Evolutionary conservation across 805 yeast genomes (phyloP), one percentile per base, ranked within the genome.

Genomic region (Metschnikowia hibisci): DNA sequence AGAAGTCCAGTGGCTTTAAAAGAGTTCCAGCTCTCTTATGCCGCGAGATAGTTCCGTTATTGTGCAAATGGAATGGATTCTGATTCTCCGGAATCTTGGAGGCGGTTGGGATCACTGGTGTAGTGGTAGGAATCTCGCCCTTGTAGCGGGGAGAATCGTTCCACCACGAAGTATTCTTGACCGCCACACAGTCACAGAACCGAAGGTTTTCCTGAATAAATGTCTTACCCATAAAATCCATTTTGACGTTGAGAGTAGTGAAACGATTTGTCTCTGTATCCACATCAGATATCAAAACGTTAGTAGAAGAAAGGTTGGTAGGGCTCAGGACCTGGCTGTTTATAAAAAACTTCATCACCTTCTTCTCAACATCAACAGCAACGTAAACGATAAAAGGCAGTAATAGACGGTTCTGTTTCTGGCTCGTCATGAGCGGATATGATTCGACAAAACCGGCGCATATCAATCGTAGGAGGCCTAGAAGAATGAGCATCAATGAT

Each of bases 221-320:
- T 20, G 58, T 55, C 33, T 70, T 68, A 13, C 76, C 79, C 57
- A 66, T 63, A 51, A 70, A 76, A 36, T 63, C 64, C 7, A 76
- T 57, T 29, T 64, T 62, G 10, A 74, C 72, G 41, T 74, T 77
- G 33, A 77, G 55, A 2, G 80, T 74, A 8, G 81, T 74, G 53
- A 58, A 76, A 48, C 60, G 66, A 55, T 76, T 75, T 1, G 80
- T 70, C 3, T 68, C 57, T 2, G 49, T 9, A 50, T 77, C 68
- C 26, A 75, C 74, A 46, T 77, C 81, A 11, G 61, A 50, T 8
- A 76, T 67, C 4, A 61, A 42, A 12, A 54, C 54, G 7, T 41
- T 38, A 1, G 43, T 42, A 8, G 46, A 15, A 11, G 40, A 20
- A 9, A 16, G 15, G 28, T 47, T 44, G 12, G 34, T 20, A 10